phyloP scores from a whole-genome alignment of 2,329 filamentous ascomycete species.

The Trichoderma sp. region DNA sequence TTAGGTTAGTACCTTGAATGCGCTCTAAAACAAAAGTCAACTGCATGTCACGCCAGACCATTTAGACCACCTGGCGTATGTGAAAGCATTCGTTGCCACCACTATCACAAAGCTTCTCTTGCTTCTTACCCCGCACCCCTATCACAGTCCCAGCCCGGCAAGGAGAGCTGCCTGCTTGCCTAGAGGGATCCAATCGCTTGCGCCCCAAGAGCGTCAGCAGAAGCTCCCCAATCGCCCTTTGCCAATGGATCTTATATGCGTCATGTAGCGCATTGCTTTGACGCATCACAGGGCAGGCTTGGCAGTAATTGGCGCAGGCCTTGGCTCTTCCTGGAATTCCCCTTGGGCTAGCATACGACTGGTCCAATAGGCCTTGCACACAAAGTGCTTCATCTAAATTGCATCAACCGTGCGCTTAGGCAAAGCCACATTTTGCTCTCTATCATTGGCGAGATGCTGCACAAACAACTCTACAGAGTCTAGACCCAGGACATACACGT shows the following conservation, averaged over 20 bases:
- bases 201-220: not conserved
- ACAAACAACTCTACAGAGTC: constrained; percentile 7
- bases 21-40: not conserved
- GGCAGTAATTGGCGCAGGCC: not conserved
- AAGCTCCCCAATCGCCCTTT: not conserved
- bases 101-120: constrained; percentile 6
- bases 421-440: not conserved
- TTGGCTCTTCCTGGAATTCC: not conserved
- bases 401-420: not conserved
- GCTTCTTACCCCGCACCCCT: constrained; percentile 8
- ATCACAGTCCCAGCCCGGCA: not conserved
- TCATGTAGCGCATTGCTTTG: not conserved
- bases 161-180: not conserved
- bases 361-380: not conserved
- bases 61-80: not conserved
- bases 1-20: not conserved
- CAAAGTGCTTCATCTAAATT: not conserved
- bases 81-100: not conserved
- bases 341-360: not conserved
- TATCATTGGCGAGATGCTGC: not conserved
- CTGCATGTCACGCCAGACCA: not conserved
- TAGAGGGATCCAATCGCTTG: not conserved
- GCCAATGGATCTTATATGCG: constrained; percentile 1
- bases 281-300: not conserved
- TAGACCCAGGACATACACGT: constrained; percentile 9